Conservation (phyloP, 2,329 filamentous ascomycete genomes). For the Colletotrichum orchidophilum region DNA sequence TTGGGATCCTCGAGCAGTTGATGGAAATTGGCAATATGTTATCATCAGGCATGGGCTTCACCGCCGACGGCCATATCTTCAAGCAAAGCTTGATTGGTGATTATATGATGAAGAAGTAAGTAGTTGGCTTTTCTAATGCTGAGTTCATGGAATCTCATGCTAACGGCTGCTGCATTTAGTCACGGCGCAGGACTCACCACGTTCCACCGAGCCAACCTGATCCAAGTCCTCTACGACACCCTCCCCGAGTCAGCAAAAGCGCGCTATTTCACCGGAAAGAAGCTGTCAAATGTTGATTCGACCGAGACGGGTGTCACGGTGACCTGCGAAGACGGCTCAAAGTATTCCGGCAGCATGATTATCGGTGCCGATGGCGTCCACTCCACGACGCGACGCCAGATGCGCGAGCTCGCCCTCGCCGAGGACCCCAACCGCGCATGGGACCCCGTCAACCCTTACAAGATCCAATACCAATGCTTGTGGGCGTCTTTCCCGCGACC, state of each 20-base stretch:
- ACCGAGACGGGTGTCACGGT: slow-evolving; percentile 40
- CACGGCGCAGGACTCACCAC: slow-evolving; percentile 40
- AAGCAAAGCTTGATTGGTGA: not conserved
- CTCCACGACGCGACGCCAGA: slow-evolving; percentile 45
- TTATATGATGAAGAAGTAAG: not conserved
- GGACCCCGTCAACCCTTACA: slow-evolving; percentile 24
- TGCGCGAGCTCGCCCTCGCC: slow-evolving; percentile 42
- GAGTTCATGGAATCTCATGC: not conserved
- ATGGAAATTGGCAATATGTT: slow-evolving; percentile 9
- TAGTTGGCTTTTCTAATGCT: not conserved
- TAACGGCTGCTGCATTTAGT: slow-evolving; percentile 29
- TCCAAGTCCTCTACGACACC: slow-evolving; percentile 43
- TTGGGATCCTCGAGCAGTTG: slow-evolving; percentile 38
- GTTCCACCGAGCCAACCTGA: slow-evolving; percentile 47
- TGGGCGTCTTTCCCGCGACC: slow-evolving; percentile 44
- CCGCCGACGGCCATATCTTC: slow-evolving; percentile 10
- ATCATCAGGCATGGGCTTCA: slow-evolving; percentile 3
- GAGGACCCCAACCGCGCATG: slow-evolving; percentile 23
- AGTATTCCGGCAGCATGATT: slow-evolving; percentile 45
- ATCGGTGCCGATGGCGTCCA: slow-evolving; percentile 56
- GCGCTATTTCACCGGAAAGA: slow-evolving; percentile 41
- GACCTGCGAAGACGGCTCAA: slow-evolving; percentile 44
- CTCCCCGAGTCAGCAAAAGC: slow-evolving; percentile 39
- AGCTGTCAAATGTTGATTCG: slow-evolving; percentile 37
- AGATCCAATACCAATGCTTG: slow-evolving; percentile 44